Conservation (phyloP, 805 yeast species). For the Candida morakotiae region DNA sequence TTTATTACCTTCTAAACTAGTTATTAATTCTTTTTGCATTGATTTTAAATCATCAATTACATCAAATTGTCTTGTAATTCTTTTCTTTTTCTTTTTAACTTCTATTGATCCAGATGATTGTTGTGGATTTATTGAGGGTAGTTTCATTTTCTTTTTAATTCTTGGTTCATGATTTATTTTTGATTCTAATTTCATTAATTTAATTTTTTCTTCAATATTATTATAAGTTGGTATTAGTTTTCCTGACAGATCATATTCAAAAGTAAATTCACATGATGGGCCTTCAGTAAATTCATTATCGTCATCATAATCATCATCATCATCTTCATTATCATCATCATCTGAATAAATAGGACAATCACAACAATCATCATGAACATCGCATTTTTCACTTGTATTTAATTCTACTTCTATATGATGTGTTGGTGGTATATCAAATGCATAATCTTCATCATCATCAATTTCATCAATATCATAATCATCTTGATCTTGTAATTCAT, state of each 20-base stretch:
- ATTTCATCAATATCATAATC: slow-evolving; percentile 38
- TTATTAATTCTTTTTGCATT: slow-evolving; percentile 3
- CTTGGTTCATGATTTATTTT: slow-evolving; percentile 7
- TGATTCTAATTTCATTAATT: slow-evolving; percentile 26
- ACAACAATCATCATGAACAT: slow-evolving; percentile 21
- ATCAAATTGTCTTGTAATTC: slow-evolving; percentile 16
- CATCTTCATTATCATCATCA: slow-evolving; percentile 12
- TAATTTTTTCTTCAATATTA: slow-evolving; percentile 35
- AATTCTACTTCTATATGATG: slow-evolving; percentile 42
- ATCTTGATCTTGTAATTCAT: slow-evolving; percentile 23
- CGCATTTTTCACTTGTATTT: slow-evolving; percentile 30
- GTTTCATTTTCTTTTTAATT: slow-evolving; percentile 6
- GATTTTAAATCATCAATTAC: slow-evolving; percentile 2
- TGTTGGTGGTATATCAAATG: slow-evolving; percentile 23
- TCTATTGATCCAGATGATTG: background rate
- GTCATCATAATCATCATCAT: slow-evolving; percentile 13
- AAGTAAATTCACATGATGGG: slow-evolving; percentile 42
- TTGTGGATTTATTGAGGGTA: slow-evolving; percentile 4
- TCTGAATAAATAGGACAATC: slow-evolving; percentile 18
- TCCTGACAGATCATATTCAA: slow-evolving; percentile 40
- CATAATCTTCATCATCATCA: slow-evolving; percentile 21
- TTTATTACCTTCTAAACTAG: slow-evolving; percentile 1
- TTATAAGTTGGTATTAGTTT: slow-evolving; percentile 37
- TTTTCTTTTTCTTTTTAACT: slow-evolving; percentile 7
- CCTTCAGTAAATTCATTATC: slow-evolving; percentile 24